A percentile compares a stretch with the other conserved stretches of the same genome.
These are phyloP conservation scores for Hebeloma cylindrosporum DNA, from an alignment of 768 basidiomycete genomes.

Conservation along the genomic window DNA sequence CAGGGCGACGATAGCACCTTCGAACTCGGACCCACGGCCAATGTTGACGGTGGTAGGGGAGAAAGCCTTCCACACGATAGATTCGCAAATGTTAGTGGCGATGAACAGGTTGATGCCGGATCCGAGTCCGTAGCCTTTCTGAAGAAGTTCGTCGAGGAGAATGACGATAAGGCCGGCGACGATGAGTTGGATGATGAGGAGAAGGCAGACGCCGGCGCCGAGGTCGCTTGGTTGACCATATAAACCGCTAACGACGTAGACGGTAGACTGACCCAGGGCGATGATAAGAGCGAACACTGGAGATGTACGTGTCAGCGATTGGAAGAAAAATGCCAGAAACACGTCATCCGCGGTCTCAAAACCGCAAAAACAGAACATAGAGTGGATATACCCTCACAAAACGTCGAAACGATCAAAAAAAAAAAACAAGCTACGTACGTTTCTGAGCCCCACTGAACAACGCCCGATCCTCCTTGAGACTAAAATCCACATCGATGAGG, in stretches of 20 bases:
- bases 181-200: constrained; percentile 95
- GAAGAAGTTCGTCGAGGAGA: constrained; percentile 96
- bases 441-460: constrained; percentile 97
- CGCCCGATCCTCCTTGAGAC: constrained; percentile 94
- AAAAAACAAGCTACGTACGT: constrained; percentile 61
- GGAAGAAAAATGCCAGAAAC: background rate
- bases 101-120: constrained; percentile 99
- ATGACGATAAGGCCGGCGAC: constrained; percentile 95
- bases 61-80: constrained; percentile 99
- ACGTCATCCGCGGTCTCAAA: too few species aligned
- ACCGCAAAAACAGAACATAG: background rate
- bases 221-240: constrained; percentile 93
- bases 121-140: constrained; percentile 98
- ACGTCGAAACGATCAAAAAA: constrained; percentile 1
- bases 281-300: constrained; percentile 97
- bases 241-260: constrained; percentile 95
- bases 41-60: constrained; percentile 98
- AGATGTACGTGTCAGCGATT: background rate
- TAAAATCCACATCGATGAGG: constrained; percentile 96
- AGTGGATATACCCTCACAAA: background rate
- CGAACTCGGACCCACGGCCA: constrained; percentile 96
- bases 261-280: constrained; percentile 92
- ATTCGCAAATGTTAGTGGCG: constrained; percentile 99
- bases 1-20: constrained; percentile 92
- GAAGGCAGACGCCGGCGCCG: constrained; percentile 94